phyloP scores from a whole-genome alignment of 179 eudicot genomes.

The Silene coronaria region DNA sequence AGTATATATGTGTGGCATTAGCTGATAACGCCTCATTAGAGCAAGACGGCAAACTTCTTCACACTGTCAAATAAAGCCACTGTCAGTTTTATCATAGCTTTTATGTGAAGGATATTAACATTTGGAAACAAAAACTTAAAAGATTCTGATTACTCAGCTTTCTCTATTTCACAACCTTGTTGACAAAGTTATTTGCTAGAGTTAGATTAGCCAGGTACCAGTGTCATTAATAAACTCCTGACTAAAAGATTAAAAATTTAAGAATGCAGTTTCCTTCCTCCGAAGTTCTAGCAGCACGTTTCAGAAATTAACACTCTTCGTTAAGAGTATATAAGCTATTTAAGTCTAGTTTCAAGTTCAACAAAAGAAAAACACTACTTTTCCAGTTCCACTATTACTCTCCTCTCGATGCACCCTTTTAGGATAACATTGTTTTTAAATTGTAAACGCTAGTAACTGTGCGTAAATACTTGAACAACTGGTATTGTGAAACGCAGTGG shows the following conservation, averaged over 20 bases:
- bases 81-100: slow-evolving; percentile 10
- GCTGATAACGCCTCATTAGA: slow-evolving; percentile 79
- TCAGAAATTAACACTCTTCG: slow-evolving; percentile 4
- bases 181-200: neutral
- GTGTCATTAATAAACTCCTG: neutral
- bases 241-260: neutral
- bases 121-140: slow-evolving; percentile 10
- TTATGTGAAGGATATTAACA: neutral
- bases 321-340: neutral
- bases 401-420: neutral
- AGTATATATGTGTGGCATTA: slow-evolving; percentile 86
- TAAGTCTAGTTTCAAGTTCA: neutral
- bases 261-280: neutral
- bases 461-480: neutral
- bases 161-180: neutral
- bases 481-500: neutral
- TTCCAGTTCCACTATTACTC: neutral
- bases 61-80: slow-evolving; percentile 44
- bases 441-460: neutral
- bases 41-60: slow-evolving; percentile 97
- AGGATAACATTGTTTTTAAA: neutral
- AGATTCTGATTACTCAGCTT: neutral
- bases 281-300: neutral
- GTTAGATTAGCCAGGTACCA: neutral
- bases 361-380: neutral